phyloP scores from a whole-genome alignment of 192 early-diverging fungal species.

The Linnemannia schmuckeri region DNA sequence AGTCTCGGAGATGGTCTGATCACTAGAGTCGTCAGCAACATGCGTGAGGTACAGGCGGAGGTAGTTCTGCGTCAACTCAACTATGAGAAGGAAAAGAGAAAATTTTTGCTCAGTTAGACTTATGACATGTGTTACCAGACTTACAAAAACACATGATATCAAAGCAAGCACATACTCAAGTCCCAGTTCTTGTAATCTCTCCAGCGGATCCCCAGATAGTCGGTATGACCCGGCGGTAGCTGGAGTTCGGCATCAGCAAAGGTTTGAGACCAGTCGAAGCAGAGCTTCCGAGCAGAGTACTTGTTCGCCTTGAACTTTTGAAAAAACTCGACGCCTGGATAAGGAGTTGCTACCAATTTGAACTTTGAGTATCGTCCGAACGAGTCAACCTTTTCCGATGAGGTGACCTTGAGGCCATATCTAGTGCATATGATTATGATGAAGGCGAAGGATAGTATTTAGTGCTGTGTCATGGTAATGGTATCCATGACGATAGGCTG shows the following conservation, averaged over 20 bases:
- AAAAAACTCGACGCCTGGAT: conserved; percentile 57
- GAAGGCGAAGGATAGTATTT: background rate
- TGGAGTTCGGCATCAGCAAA: conserved; percentile 58
- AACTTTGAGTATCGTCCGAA: conserved; percentile 54
- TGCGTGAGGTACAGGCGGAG: conserved; percentile 53
- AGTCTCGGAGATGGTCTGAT: background rate
- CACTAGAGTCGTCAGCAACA: conserved; percentile 39
- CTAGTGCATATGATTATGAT: background rate
- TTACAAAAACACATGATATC: background rate
- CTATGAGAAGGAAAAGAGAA: conserved; percentile 1
- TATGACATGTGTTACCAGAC: background rate
- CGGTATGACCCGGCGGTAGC: conserved; percentile 34
- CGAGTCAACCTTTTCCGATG: conserved; percentile 55
- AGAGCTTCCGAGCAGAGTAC: conserved; percentile 48
- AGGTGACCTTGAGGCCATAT: conserved; percentile 57
- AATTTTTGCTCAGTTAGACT: background rate
- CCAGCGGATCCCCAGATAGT: conserved; percentile 40
- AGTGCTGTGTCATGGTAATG: background rate
- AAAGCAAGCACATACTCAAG: conserved; percentile 30
- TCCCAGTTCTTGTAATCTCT: conserved; percentile 53
- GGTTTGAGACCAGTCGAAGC: conserved; percentile 56
- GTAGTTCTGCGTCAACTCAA: conserved; percentile 54
- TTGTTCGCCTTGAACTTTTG: conserved; percentile 59
- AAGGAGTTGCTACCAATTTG: conserved; percentile 55
- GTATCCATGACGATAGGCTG: background rate